phyloP scores from a whole-genome alignment of 2,329 filamentous ascomycete species.

The Calonectria pseudoreteaudii region DNA sequence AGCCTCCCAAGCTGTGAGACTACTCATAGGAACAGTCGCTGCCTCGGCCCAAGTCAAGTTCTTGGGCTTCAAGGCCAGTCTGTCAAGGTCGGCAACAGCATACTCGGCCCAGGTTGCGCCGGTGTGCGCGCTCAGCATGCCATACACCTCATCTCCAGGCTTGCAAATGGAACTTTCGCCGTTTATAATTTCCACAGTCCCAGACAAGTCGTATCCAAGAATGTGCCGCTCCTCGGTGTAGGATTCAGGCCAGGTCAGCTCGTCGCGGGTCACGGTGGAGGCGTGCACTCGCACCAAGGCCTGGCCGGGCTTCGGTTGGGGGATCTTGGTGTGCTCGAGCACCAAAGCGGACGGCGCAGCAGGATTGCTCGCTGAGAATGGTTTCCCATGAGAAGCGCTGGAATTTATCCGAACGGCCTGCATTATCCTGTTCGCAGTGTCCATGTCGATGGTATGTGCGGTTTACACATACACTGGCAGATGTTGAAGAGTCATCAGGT shows the following conservation, averaged over 20 bases:
- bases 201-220: constrained; percentile 28
- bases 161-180: constrained; percentile 35
- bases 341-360: constrained; percentile 19
- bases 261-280: constrained; percentile 32
- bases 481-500: not conserved
- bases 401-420: constrained; percentile 27
- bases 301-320: constrained; percentile 20
- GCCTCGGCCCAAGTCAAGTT: constrained; percentile 45
- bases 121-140: constrained; percentile 36
- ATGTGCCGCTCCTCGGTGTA: constrained; percentile 24
- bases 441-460: constrained; percentile 32
- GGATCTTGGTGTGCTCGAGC: constrained; percentile 18
- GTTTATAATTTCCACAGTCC: constrained; percentile 27
- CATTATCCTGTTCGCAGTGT: constrained; percentile 23
- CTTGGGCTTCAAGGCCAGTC: constrained; percentile 46
- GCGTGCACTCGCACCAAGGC: constrained; percentile 30
- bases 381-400: not conserved
- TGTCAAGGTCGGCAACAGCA: constrained; percentile 32
- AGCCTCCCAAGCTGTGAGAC: constrained; percentile 51
- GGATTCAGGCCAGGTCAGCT: constrained; percentile 31
- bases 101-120: constrained; percentile 41
- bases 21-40: constrained; percentile 49
- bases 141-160: constrained; percentile 45
- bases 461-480: constrained; percentile 22
- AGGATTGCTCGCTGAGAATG: constrained; percentile 28